Evolutionary conservation across 2,329 filamentous ascomycete genomes (phyloP), one percentile per base, ranked within the genome.

Genomic region (Ophiosphaerella herpotricha): DNA sequence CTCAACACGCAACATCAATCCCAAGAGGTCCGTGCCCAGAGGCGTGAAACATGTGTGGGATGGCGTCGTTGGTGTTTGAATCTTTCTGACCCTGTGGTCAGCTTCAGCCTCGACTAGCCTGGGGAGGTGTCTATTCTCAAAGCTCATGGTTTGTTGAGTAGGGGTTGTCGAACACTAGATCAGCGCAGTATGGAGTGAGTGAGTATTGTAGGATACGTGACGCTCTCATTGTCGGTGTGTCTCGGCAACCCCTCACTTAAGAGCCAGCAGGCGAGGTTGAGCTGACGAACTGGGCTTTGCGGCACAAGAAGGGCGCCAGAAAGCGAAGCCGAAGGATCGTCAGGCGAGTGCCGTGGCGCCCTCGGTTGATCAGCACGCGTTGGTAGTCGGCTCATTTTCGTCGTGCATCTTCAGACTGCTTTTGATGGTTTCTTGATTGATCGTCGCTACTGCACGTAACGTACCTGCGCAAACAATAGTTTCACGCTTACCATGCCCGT

Each of bases 391-490:
- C 14, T 29, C 14, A 21, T 45, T 32, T 9, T 31, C 13, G 14
- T 14, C 26, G 16, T 23, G 26, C 26, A 11, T 8, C 7, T 29
- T 29, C 26, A 6, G 26, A 29, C 26, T 11, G 18, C 4, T 21
- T 21, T 11, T 29, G 26, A 29, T 29, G 26, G 26, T 45, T 39
- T 26, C 18, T 7, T 34, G 36, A 36, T 33, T 14, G 39, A 45
- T 48, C 46, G 43, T 49, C n/a, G 40, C 42, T 46, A 46, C 45
- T 49, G 41, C 45, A 35, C 39, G 48, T 47, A 39, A 50, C 41
- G 52, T 55, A 53, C 49, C 52, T 52, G 52, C 55, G 44, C 54
- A 53, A 46, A 46, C 24, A 43, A 34, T 46, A 36, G 41, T 32
- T 33, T 24, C 35, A 46, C n/a, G 35, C 8, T 29, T 44, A 37